Evolutionary conservation across 2,329 filamentous ascomycete genomes (phyloP), one percentile per base, ranked within the genome.

Genomic region (Botrytis pseudocinerea): DNA sequence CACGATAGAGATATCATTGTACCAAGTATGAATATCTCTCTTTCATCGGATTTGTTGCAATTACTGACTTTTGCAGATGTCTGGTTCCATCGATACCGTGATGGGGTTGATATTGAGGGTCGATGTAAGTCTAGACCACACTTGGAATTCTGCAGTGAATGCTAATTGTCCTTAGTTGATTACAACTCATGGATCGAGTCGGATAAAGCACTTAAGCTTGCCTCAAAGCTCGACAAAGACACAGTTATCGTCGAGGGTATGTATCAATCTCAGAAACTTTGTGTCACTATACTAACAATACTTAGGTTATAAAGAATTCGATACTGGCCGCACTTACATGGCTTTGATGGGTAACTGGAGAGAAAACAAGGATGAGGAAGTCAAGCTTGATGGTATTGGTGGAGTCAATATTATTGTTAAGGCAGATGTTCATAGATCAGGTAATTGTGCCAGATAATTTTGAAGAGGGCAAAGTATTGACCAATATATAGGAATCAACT

Each of bases 131-230:
- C 46, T 75, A 71, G 77, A 69, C 77, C 81, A 76, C 82, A 73
- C 42, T 28, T 71, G 59, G 54, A 8, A 32, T n/a, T 14, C 40
- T 71, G 7, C 10, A n/a, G 48, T 35, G 44, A 44, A 54, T 76
- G 48, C 76, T 79, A 48, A 79, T 60, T n/a, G 22, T 40, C 35
- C 48, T 51, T 75, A 96, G 93, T 98, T 81, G 96, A 99, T 82
- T 99, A 99, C 85, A 99, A 99, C 84, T 98, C 96, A 1, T 99
- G 96, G 96, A 89, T 97, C 78, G 96, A 99, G 84, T 95, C 95
- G 16, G 91, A 95, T 69, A 92, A 95, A 82, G 94, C 89, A 65
- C 89, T 92, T 74, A 92, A 91, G 79, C 87, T 98, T 71, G 87
- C 91, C n/a, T 85, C 87, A 9, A 89, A 85, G 70, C 86, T 98